Conservation (phyloP, 306 rosid species). For the Prunus fruticosa region DNA sequence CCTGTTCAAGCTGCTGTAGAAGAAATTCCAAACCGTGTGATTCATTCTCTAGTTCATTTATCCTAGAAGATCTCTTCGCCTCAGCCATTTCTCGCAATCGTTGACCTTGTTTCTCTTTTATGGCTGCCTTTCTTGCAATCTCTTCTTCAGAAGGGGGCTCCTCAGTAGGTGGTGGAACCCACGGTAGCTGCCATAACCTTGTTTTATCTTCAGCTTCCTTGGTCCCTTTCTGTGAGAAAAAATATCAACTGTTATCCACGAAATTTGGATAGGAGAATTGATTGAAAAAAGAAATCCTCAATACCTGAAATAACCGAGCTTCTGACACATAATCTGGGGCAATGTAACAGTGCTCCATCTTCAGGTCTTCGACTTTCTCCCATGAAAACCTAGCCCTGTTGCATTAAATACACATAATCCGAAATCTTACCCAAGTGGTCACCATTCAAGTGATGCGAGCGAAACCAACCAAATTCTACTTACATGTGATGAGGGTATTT, state of each 20-base stretch:
- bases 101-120: slow-evolving; percentile 90
- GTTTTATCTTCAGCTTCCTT: slow-evolving; percentile 87
- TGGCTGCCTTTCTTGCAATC: slow-evolving; percentile 98
- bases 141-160: slow-evolving; percentile 97
- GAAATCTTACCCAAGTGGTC: slow-evolving; percentile 4
- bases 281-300: slow-evolving; percentile 23
- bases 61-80: slow-evolving; percentile 86
- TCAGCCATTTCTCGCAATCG: slow-evolving; percentile 97
- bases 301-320: slow-evolving; percentile 80
- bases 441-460: slow-evolving; percentile 15
- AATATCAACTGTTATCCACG: slow-evolving; percentile 10
- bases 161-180: slow-evolving; percentile 93
- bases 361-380: slow-evolving; percentile 97
- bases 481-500: slow-evolving; percentile 91
- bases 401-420: slow-evolving; percentile 22
- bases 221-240: slow-evolving; percentile 52
- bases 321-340: slow-evolving; percentile 67
- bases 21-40: slow-evolving; percentile 83
- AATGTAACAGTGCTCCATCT: slow-evolving; percentile 94
- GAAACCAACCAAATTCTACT: slow-evolving; percentile 36
- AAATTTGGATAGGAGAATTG: slow-evolving; percentile 11
- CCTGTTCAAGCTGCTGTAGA: slow-evolving; percentile 75
- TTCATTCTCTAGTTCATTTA: slow-evolving; percentile 92
- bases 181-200: slow-evolving; percentile 95
- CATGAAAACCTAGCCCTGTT: slow-evolving; percentile 82